These are phyloP conservation scores for Pyracantha coccinea DNA, from an alignment of 331 rosid species.

Conservation along the genomic window DNA sequence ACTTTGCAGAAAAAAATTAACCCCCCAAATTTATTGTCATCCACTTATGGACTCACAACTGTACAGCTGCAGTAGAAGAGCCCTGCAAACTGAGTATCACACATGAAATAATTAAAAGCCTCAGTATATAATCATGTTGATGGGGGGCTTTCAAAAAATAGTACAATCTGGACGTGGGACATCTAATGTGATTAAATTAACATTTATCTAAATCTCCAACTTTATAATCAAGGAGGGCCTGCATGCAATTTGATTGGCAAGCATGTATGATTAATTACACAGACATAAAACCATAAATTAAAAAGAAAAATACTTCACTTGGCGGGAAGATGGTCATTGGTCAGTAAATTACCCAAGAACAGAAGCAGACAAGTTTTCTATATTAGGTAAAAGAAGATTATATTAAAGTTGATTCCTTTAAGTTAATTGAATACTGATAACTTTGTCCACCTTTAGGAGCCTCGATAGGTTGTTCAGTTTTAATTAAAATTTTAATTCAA, in stretches of 20 bases:
- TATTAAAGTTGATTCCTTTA: neutral
- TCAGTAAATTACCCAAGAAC: neutral
- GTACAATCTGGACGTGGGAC: neutral
- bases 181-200: neutral
- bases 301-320: neutral
- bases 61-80: neutral
- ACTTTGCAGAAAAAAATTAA: too few relatives aligned
- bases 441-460: neutral
- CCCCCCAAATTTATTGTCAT: neutral
- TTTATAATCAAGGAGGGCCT: neutral
- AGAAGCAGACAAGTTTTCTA: neutral
- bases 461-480: neutral
- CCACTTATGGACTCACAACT: neutral
- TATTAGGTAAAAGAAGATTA: neutral
- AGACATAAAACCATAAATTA: neutral
- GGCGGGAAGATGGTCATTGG: neutral
- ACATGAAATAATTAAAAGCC: neutral
- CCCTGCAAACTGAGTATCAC: neutral
- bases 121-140: neutral
- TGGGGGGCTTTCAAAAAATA: neutral
- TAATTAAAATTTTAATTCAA: too few relatives aligned
- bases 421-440: neutral
- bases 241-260: neutral
- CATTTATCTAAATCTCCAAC: neutral
- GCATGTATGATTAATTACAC: neutral